Conservation (phyloP, 1,284 basidiomycete species). For the Sanguinoderma infundibulare region DNA sequence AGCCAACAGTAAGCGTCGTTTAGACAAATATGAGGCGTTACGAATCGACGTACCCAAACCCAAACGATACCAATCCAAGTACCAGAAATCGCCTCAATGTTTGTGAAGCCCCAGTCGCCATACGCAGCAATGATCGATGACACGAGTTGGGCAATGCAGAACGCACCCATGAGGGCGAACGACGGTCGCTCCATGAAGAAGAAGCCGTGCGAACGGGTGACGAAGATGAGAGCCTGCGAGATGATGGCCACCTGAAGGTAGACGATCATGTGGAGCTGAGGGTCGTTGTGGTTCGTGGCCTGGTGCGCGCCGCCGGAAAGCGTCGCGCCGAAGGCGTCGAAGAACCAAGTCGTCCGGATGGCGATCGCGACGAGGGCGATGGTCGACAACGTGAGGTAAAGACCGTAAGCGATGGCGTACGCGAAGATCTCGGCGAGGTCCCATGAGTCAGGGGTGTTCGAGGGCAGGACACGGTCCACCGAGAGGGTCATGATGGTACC, state of each 20-base stretch:
- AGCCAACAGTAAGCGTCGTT: slow-evolving; percentile 16
- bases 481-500: slow-evolving; percentile 99
- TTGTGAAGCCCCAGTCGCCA: slow-evolving; percentile 91
- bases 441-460: slow-evolving; percentile 92
- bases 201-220: slow-evolving; percentile 95
- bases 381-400: slow-evolving; percentile 91
- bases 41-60: slow-evolving; percentile 73
- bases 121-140: slow-evolving; percentile 95
- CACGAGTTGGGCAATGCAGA: slow-evolving; percentile 91
- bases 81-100: slow-evolving; percentile 78
- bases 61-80: slow-evolving; percentile 98
- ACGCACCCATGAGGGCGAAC: slow-evolving; percentile 86
- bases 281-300: slow-evolving; percentile 66
- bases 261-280: slow-evolving; percentile 78
- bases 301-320: slow-evolving; percentile 47
- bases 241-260: slow-evolving; percentile 97
- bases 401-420: slow-evolving; percentile 93
- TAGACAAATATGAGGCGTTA: slow-evolving; percentile 1
- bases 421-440: slow-evolving; percentile 96
- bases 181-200: slow-evolving; percentile 99
- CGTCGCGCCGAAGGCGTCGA: slow-evolving; percentile 80
- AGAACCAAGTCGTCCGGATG: slow-evolving; percentile 90
- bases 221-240: slow-evolving; percentile 97
- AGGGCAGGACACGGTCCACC: slow-evolving; percentile 95
- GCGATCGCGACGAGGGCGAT: slow-evolving; percentile 85